A percentile compares a stretch with the other conserved stretches of the same genome.
Conservation (phyloP, 2,329 filamentous ascomycete genomes). For the Penicillium sp. region DNA sequence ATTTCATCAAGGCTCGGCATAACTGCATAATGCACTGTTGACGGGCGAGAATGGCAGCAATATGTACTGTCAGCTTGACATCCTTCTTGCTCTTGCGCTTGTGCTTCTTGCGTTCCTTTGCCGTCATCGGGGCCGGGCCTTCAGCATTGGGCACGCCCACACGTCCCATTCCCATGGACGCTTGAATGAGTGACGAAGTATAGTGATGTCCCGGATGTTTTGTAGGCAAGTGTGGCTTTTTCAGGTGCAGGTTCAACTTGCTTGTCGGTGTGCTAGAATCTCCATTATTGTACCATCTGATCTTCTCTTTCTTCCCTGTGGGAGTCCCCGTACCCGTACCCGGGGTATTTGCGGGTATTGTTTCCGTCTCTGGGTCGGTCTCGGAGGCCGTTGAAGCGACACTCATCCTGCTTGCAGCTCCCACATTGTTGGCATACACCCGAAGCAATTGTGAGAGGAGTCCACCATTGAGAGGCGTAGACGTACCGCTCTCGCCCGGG, state of each 20-base stretch:
- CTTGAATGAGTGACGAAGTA: conserved; percentile 25
- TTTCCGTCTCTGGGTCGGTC: conserved; percentile 16
- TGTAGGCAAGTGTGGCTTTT: conserved; percentile 7
- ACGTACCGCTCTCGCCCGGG: conserved; percentile 12
- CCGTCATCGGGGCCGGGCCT: conserved; percentile 13
- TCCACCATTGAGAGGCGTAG: conserved; percentile 39
- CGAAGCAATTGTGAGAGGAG: conserved; percentile 65
- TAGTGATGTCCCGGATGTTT: conserved; percentile 12
- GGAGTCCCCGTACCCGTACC: conserved; percentile 13
- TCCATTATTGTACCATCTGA: conserved; percentile 30
- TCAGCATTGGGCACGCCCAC: conserved; percentile 21
- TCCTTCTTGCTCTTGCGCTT: conserved; percentile 40
- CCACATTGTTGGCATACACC: conserved; percentile 53
- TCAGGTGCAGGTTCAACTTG: conserved; percentile 6
- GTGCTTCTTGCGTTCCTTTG: conserved; percentile 22
- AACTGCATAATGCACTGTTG: conserved; percentile 30
- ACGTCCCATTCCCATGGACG: conserved; percentile 24
- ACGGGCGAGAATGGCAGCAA: conserved; percentile 60
- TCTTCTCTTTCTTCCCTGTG: conserved; percentile 22
- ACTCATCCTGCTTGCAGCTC: conserved; percentile 25
- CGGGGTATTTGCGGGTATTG: conserved; percentile 7
- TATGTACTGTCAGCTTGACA: conserved; percentile 52
- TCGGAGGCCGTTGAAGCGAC: conserved; percentile 14
- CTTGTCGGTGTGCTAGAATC: conserved; percentile 5
- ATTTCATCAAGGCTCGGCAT: conserved; percentile 28